Percentiles rank a stretch among this genome's conserved stretches.
Conservation (phyloP, 2,329 filamentous ascomycete genomes). For the Aspergillus sp. region DNA sequence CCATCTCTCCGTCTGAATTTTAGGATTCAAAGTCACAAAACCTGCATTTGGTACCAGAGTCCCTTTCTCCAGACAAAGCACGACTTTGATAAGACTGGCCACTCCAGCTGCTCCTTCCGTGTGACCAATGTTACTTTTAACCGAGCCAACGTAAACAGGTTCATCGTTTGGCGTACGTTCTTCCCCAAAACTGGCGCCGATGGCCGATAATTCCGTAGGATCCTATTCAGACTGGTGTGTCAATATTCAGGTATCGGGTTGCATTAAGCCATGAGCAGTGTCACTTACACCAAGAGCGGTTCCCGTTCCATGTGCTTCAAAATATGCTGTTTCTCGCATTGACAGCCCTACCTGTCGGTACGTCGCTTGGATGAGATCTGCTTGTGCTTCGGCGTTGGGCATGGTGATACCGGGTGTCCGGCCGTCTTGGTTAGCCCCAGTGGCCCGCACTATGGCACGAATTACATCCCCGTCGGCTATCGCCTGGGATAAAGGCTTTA, state of each 20-base stretch:
- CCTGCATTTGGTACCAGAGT: conserved; percentile 49
- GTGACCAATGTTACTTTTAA: conserved; percentile 49
- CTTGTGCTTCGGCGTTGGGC: conserved; percentile 43
- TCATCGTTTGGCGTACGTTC: conserved; percentile 17
- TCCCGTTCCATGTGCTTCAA: conserved; percentile 47
- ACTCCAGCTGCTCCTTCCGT: conserved; percentile 55
- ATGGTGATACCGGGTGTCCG: conserved; percentile 44
- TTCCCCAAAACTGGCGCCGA: conserved; percentile 20
- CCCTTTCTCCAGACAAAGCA: conserved; percentile 46
- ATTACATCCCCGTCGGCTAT: conserved; percentile 48
- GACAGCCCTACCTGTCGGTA: conserved; percentile 31
- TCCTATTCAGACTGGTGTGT: conserved; percentile 7
- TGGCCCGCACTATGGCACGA: conserved; percentile 28
- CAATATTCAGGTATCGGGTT: no score
- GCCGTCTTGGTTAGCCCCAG: conserved; percentile 38
- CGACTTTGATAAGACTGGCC: conserved; percentile 51
- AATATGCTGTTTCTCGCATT: conserved; percentile 28
- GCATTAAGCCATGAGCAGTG: not conserved
- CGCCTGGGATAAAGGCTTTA: conserved; percentile 52
- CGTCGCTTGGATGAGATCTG: conserved; percentile 35
- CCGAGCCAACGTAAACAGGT: conserved; percentile 29
- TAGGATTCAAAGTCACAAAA: conserved; percentile 45
- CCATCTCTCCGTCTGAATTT: conserved; percentile 35
- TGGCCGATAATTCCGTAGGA: conserved; percentile 21
- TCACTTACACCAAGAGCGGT: conserved; percentile 34